These are phyloP conservation scores for Paramecium biaurelia DNA, from an alignment of 73 alveolate species.

Conservation along the genomic window DNA sequence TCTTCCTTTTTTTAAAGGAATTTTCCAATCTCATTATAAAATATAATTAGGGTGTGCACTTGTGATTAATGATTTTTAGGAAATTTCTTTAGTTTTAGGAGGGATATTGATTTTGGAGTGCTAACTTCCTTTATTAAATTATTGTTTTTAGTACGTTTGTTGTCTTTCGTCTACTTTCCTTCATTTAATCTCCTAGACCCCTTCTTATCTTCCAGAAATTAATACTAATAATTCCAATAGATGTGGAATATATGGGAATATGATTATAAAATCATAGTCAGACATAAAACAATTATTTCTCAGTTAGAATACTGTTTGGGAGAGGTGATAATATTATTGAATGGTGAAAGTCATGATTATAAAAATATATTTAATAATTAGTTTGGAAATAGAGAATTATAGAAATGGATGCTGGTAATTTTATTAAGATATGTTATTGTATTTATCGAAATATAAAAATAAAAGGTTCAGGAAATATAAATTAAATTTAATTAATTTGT, in stretches of 20 bases:
- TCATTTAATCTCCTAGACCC: too few species aligned
- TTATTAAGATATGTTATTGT: neutral
- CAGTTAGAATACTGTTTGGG: neutral
- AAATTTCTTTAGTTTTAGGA: too few species aligned
- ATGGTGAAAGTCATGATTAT: neutral
- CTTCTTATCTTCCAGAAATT: too few species aligned
- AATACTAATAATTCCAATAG: neutral
- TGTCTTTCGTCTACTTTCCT: too few species aligned
- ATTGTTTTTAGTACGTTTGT: too few species aligned
- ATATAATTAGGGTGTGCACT: too few species aligned
- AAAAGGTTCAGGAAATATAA: neutral
- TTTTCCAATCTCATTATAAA: too few species aligned
- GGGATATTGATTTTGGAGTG: too few species aligned
- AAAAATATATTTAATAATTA: neutral
- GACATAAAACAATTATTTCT: neutral
- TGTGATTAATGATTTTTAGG: too few species aligned
- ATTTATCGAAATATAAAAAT: neutral
- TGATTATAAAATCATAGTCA: neutral
- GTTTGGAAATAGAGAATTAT: neutral
- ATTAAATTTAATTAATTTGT: slow-evolving; percentile 18
- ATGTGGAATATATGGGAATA: neutral
- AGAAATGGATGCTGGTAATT: neutral
- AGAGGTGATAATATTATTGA: neutral
- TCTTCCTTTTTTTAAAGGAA: too few species aligned
- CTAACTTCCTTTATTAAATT: too few species aligned